Base-by-base conservation (phyloP, 768 basidiomycete species). In the Boletus tomentosulus region DNA sequence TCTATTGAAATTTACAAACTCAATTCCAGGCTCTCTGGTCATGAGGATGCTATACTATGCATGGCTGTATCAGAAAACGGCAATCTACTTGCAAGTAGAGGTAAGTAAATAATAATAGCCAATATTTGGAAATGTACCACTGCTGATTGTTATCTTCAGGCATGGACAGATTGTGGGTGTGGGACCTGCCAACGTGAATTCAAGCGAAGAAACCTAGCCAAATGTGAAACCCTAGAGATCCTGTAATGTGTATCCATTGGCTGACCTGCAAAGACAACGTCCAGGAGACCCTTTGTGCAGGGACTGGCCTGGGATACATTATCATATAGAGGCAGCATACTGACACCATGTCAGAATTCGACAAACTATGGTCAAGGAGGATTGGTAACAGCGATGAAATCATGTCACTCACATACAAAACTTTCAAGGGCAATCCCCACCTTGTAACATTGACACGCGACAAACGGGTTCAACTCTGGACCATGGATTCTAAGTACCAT, bases 321-420 rank as follows among this genome's bases (percentile, higher is more conserved):
- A 16, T 48, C 4, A 7, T 53, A 24, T 57, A 46, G 56, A 41
- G 43, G 9, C 56, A 57, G 28, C 34, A 31, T 5, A 16, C 41
- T 0, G 25, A 47, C 22, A 11, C n/a, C 3, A n/a, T 43, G 10
- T 42, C 15, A 16, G 30, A 57, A 38, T 57, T 57, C 49, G 51
- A 53, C 8, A 4, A 48, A 22, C 42, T 34, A 7, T 31, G 38
- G 33, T 47, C 45, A 35, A 43, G 52, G 42, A 33, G 31, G 7
- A 37, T 53, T 10, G 13, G 56, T 19, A 50, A n/a, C 19, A 51
- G 51, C 13, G 37, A 52, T 13, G 56, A 57, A 28, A 48, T 57
- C 7, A 57, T 57, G 56, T 22, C 25, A 9, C 16, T 57, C 41
- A 57, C 33, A 41, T 41, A 11, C 4, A 5, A 41, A 3, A 41